Conservation (phyloP, 345 rosid genomes). For the Eucalyptus victrix region DNA sequence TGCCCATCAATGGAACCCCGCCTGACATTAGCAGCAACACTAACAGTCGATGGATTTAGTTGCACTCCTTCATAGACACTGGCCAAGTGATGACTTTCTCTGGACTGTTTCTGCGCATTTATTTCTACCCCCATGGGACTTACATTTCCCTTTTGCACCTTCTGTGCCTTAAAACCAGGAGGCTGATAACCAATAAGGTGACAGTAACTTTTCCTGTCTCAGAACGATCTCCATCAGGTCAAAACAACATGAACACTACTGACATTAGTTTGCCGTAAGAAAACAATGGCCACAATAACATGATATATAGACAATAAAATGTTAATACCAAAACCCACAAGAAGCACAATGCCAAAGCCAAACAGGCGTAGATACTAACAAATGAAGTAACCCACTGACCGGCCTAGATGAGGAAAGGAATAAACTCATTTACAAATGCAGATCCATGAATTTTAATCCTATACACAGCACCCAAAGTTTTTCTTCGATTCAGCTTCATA, state of each 20-base stretch:
- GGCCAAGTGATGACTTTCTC: not conserved
- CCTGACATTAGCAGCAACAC: not conserved
- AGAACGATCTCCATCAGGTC: not conserved
- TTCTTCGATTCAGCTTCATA: not conserved
- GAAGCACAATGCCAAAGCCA: not conserved
- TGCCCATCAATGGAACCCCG: not conserved
- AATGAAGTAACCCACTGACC: not conserved
- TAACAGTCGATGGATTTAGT: not conserved
- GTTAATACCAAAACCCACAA: not conserved
- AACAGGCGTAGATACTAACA: not conserved
- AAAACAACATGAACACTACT: not conserved
- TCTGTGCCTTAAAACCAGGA: conserved; percentile 1
- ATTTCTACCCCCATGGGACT: not conserved
- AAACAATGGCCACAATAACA: not conserved
- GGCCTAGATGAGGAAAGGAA: not conserved
- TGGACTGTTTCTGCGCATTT: conserved; percentile 7
- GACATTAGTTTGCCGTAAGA: not conserved
- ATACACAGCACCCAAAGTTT: not conserved
- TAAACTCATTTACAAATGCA: not conserved
- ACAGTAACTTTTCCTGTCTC: conserved; percentile 43
- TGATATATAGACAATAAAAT: not conserved
- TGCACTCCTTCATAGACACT: conserved; percentile 6
- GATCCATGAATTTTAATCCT: not conserved
- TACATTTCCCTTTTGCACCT: not conserved
- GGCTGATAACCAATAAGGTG: conserved; percentile 36